phyloP scores from a whole-genome alignment of 78 protist genomes.

The Dictyostelium citrinum region DNA sequence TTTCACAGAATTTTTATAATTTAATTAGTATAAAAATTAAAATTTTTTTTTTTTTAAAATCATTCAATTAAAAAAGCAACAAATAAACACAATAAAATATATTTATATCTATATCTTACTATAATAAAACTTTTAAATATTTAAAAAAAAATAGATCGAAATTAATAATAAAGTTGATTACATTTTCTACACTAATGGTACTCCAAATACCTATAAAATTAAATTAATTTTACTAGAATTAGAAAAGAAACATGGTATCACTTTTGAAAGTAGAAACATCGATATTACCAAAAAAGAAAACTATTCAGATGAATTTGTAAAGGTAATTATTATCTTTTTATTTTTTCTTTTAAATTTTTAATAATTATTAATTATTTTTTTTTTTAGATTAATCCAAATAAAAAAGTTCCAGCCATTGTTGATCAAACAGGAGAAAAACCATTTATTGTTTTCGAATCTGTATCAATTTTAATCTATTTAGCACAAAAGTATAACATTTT shows the following conservation, averaged over 20 bases:
- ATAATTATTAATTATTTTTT: too few species aligned
- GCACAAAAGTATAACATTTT: conserved; percentile 83
- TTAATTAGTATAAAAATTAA: too few species aligned
- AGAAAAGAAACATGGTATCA: neutral
- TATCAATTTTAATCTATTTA: conserved; percentile 84
- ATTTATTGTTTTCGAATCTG: conserved; percentile 84
- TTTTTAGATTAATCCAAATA: conserved; percentile 79
- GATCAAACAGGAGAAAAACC: conserved; percentile 70
- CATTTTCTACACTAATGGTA: neutral
- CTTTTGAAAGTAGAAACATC: neutral
- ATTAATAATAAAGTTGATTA: neutral
- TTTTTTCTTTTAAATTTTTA: neutral
- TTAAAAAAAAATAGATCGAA: too few species aligned
- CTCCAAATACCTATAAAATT: neutral
- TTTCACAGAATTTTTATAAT: too few species aligned
- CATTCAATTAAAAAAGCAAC: too few species aligned
- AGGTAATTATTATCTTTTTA: neutral
- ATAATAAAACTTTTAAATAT: too few species aligned
- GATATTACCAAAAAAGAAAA: neutral
- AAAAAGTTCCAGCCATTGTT: conserved; percentile 85
- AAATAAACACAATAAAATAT: too few species aligned
- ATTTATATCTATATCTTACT: too few species aligned
- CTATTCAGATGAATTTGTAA: neutral
- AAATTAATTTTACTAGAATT: neutral
- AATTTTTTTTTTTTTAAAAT: too few species aligned